A percentile compares a stretch with the other conserved stretches of the same genome.
Evolutionary conservation across 2,329 filamentous ascomycete species (phyloP).

Genomic region (Daldinia sp.): DNA sequence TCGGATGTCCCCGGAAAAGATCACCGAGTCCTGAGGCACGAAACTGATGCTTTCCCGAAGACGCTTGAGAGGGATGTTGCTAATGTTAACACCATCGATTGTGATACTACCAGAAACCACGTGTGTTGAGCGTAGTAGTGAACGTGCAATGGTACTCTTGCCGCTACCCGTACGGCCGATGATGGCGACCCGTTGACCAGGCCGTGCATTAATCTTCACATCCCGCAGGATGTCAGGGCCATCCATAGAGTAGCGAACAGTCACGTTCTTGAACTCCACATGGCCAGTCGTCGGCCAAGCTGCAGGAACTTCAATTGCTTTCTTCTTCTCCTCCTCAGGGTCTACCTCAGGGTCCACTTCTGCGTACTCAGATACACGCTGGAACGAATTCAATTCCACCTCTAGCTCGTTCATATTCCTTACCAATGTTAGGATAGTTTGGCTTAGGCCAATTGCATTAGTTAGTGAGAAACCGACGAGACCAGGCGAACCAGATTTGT

Average conservation of each 20-base stretch:
- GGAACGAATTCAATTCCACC: constrained; percentile 45
- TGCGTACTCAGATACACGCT: constrained; percentile 51
- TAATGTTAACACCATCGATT: constrained; percentile 55
- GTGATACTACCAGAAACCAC: constrained; percentile 51
- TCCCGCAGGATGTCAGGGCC: constrained; percentile 50
- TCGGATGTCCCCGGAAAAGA: constrained; percentile 45
- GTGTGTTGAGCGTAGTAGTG: constrained; percentile 51
- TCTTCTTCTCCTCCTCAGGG: constrained; percentile 31
- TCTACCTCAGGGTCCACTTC: constrained; percentile 49
- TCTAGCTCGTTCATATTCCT: constrained; percentile 42
- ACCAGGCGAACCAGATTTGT: constrained; percentile 22
- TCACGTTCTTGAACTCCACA: constrained; percentile 49
- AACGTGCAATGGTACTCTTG: constrained; percentile 66
- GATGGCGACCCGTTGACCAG: constrained; percentile 31
- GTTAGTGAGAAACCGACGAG: constrained; percentile 38
- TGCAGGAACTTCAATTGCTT: constrained; percentile 35
- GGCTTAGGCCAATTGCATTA: constrained; percentile 34
- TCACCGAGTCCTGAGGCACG: constrained; percentile 57
- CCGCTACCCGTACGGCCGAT: constrained; percentile 56
- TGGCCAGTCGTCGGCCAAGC: constrained; percentile 48
- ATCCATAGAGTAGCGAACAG: constrained; percentile 47
- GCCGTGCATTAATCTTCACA: constrained; percentile 43
- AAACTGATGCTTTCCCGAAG: constrained; percentile 55
- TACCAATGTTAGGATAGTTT: constrained; percentile 37
- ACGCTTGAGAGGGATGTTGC: constrained; percentile 49